Percentiles rank a stretch among this genome's conserved stretches.
Evolutionary conservation across 192 early-diverging fungal species (phyloP).

Genomic region (Thoreauomyces humboldtii): DNA sequence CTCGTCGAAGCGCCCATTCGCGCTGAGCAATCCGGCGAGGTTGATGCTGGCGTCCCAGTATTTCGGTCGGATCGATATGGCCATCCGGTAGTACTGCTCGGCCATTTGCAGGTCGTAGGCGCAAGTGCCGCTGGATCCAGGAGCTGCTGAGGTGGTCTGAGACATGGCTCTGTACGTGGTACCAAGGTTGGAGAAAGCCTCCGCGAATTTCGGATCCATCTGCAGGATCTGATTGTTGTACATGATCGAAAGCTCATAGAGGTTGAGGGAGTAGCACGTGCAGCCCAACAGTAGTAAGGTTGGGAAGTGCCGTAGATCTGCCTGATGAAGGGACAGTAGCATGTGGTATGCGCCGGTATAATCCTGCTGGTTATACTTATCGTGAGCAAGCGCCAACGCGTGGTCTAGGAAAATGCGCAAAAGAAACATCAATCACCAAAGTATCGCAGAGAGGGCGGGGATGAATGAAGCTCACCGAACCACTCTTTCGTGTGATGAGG

Average conservation of each 20-base stretch:
- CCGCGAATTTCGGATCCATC: constrained; percentile 82
- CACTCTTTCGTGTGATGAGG: constrained; percentile 1
- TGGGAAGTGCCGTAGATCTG: constrained; percentile 62
- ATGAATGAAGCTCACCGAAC: constrained; percentile 28
- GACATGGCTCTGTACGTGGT: constrained; percentile 66
- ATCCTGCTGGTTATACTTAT: constrained; percentile 41
- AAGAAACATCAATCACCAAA: not conserved
- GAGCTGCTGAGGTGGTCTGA: not conserved
- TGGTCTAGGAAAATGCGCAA: not conserved
- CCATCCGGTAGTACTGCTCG: constrained; percentile 81
- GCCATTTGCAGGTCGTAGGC: constrained; percentile 52
- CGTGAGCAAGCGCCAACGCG: constrained; percentile 30
- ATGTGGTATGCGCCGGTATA: constrained; percentile 36
- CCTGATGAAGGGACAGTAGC: constrained; percentile 30
- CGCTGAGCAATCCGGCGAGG: constrained; percentile 76
- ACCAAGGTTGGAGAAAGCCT: constrained; percentile 89
- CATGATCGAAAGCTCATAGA: constrained; percentile 67
- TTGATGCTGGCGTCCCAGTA: constrained; percentile 94
- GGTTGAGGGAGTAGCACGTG: constrained; percentile 75
- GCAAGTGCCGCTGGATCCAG: not conserved
- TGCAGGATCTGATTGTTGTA: constrained; percentile 82
- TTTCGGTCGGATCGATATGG: constrained; percentile 77
- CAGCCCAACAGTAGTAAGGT: constrained; percentile 84
- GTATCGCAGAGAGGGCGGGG: too few species aligned
- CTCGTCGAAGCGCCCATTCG: constrained; percentile 62